Evolutionary conservation across 441 rosid genomes (phyloP).

Genomic region (Pelargonium myrrhifolium): DNA sequence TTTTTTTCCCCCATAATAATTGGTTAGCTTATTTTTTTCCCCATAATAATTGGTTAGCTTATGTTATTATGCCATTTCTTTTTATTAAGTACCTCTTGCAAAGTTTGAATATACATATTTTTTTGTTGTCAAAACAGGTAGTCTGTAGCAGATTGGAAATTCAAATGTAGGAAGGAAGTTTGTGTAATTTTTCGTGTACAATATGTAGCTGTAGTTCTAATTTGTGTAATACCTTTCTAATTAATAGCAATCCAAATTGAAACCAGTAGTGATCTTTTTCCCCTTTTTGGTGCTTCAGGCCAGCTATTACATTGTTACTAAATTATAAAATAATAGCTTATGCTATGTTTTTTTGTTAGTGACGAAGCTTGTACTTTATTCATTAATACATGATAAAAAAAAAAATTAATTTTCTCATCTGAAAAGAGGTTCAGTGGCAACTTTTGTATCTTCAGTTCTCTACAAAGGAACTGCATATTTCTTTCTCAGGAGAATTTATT

Average conservation of each 20-base stretch:
- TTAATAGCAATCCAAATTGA: constrained; percentile 10
- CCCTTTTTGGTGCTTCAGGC: neutral
- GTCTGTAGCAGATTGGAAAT: constrained; percentile 3
- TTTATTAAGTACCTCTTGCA: neutral
- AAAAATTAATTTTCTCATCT: neutral
- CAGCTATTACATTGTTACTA: constrained; percentile 8
- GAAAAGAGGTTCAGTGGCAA: neutral
- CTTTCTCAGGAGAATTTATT: too few species aligned
- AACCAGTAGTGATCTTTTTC: constrained; percentile 1
- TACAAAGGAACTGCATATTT: too few species aligned
- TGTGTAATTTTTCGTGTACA: constrained; percentile 20
- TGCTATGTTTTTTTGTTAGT: neutral
- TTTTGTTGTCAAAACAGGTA: constrained; percentile 20
- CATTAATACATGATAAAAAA: neutral
- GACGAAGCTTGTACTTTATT: neutral
- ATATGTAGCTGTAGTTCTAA: constrained; percentile 21
- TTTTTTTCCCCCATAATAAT: too few species aligned
- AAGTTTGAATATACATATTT: neutral
- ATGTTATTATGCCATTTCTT: neutral
- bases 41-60: neutral
- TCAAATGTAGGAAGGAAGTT: constrained; percentile 10
- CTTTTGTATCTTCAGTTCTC: neutral
- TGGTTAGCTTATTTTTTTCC: too few species aligned
- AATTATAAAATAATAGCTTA: constrained; percentile 9
- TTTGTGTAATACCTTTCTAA: constrained; percentile 15